A percentile compares a stretch with the other conserved stretches of the same genome.
phyloP scores from a whole-genome alignment of 2,329 filamentous ascomycete species.

The Talaromyces albobiverticillius region DNA sequence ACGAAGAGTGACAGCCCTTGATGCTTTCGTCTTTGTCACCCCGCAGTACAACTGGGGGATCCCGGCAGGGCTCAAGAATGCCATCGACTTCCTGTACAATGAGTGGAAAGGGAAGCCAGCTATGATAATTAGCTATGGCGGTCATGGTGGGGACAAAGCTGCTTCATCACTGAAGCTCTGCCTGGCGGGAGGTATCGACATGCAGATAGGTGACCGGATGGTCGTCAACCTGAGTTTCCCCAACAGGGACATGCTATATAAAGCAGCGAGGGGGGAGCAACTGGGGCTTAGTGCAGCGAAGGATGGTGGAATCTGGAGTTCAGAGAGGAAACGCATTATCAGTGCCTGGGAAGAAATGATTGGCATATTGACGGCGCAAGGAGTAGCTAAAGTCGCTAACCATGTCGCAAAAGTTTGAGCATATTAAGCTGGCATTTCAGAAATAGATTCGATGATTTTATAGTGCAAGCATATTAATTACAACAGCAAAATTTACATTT shows the following conservation, averaged over 20 bases:
- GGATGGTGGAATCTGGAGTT: background rate
- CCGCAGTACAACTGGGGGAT: conserved; percentile 51
- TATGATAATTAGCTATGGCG: conserved; percentile 52
- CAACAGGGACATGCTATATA: background rate
- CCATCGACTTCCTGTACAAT: conserved; percentile 56
- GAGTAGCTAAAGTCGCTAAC: background rate
- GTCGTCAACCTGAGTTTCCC: background rate
- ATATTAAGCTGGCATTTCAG: background rate
- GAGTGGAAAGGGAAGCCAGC: conserved; percentile 54
- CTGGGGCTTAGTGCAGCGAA: background rate
- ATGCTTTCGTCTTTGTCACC: conserved; percentile 31
- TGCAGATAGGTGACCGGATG: conserved; percentile 16
- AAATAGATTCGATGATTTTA: background rate
- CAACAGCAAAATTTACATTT: no score
- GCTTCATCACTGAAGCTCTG: conserved; percentile 24
- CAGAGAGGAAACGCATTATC: background rate
- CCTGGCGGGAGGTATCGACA: conserved; percentile 20
- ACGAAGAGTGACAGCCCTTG: background rate
- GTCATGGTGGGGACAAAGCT: conserved; percentile 28
- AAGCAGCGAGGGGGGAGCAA: background rate
- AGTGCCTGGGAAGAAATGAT: background rate
- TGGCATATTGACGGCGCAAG: background rate
- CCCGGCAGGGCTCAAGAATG: conserved; percentile 54
- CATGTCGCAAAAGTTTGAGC: background rate
- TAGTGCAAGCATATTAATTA: background rate